Evolutionary conservation across 1,284 basidiomycete genomes (phyloP).

Genomic region (Grifola frondosa): DNA sequence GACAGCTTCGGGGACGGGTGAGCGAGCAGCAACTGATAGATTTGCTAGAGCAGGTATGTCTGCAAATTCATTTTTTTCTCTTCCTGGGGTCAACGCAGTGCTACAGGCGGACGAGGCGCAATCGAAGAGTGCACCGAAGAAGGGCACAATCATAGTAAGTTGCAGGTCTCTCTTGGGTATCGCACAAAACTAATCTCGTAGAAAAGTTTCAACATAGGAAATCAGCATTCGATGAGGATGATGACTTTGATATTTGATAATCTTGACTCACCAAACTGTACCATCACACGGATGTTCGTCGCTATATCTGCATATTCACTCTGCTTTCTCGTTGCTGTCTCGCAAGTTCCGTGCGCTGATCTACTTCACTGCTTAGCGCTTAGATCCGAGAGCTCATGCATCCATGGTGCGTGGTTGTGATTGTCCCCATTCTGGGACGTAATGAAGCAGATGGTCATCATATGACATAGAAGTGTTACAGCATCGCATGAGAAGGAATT

Average conservation of each 20-base stretch:
- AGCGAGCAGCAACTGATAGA: constrained; percentile 89
- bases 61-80: background rate
- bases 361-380: too few relatives aligned
- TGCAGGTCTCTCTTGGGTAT: background rate
- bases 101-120: constrained; percentile 66
- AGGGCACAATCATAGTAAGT: constrained; percentile 71
- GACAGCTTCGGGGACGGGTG: constrained; percentile 86
- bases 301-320: too few relatives aligned
- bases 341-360: too few relatives aligned
- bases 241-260: constrained; percentile 65
- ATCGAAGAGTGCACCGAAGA: constrained; percentile 52
- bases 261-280: background rate
- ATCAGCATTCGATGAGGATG: constrained; percentile 69
- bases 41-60: constrained; percentile 84
- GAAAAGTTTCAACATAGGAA: constrained; percentile 69
- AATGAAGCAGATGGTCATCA: too few relatives aligned
- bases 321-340: constrained; percentile 2
- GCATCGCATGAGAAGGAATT: too few relatives aligned
- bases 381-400: too few relatives aligned
- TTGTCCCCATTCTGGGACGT: too few relatives aligned
- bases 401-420: too few relatives aligned
- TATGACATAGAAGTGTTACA: too few relatives aligned
- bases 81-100: background rate
- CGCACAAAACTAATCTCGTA: constrained; percentile 5
- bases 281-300: too few relatives aligned